A percentile compares a stretch with the other conserved stretches of the same genome.
These are phyloP conservation scores for Lactuca sativa DNA, from an alignment of 129 eudicot genomes.

Conservation along the genomic window DNA sequence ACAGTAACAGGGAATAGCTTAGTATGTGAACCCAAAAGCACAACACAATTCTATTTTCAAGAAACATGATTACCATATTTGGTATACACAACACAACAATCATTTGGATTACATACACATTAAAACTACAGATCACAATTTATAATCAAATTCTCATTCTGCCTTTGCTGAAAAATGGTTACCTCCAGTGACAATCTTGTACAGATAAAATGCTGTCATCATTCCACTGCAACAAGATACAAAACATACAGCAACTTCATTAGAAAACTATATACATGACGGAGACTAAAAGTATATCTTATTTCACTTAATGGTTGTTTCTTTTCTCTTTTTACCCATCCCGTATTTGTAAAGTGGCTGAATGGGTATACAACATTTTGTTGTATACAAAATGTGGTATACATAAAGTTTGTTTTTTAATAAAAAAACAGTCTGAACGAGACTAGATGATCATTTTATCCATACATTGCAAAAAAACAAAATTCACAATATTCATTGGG, in stretches of 20 bases:
- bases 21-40: slow-evolving; percentile 4
- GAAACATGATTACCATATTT: slow-evolving; percentile 1
- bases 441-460: too few species aligned
- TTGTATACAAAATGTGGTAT: too few species aligned
- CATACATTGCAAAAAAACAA: too few species aligned
- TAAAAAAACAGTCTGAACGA: too few species aligned
- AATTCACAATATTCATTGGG: background rate
- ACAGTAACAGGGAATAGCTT: background rate
- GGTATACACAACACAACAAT: slow-evolving; percentile 22
- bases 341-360: background rate
- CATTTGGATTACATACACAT: slow-evolving; percentile 16
- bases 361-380: background rate
- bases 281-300: background rate
- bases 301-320: background rate
- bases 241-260: slow-evolving; percentile 12
- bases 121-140: slow-evolving; percentile 12
- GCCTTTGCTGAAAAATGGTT: slow-evolving; percentile 68
- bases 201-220: slow-evolving; percentile 74
- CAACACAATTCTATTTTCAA: slow-evolving; percentile 18
- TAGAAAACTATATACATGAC: slow-evolving; percentile 7
- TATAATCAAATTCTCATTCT: slow-evolving; percentile 37
- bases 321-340: background rate
- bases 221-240: slow-evolving; percentile 47
- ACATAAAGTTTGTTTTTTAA: too few species aligned
- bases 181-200: slow-evolving; percentile 84